Base-by-base conservation (phyloP, 23 red algal species). In the Gracilaria domingensis region DNA sequence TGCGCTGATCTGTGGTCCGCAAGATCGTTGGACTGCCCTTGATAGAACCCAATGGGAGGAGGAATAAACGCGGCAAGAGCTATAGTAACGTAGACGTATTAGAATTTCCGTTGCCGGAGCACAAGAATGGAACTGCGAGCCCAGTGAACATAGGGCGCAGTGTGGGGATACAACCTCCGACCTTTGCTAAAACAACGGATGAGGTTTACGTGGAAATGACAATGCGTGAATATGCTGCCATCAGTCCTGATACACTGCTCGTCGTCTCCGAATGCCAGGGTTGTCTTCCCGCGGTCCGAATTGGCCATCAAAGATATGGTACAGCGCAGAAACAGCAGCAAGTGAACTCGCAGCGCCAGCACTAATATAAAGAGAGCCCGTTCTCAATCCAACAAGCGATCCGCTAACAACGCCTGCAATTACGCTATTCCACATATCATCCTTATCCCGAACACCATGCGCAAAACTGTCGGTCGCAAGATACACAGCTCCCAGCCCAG, bases 381-480 rank as follows among this genome's bases (percentile, higher is more conserved):
- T 29, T 24, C 58, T 75, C 53, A 91, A 39, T 49, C 88, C 88
- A 50, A 72, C 76, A 13, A 91, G 60, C 21, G 76, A 82, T 38
- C 88, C 88, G 9, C 77, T 48, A 17, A 62, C 32, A n/a, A 33
- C 75, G 0, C 65, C 88, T 11, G 26, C 88, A 58, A 91, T 91
- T 2, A 83, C 88, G 42, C 78, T 45, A 40, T 91, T 91, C 88
- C 88, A 91, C 59, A 83, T 73, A 54, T 91, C 88, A 47, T 91
- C 59, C 39, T 72, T 72, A 69, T 74, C 76, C 21, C 88, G 55
- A 30, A 55, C 47, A 50, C 29, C 36, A 12, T 59, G 51, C 37
- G 59, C 40, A 20, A 91, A 35, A 18, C 24, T 75, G 14, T 36
- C 61, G 6, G 61, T 70, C 0, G 48, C 88, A 25, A 74, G 24